Base-by-base conservation (phyloP, 805 yeast genomes). In the Ogataea polymorpha region DNA sequence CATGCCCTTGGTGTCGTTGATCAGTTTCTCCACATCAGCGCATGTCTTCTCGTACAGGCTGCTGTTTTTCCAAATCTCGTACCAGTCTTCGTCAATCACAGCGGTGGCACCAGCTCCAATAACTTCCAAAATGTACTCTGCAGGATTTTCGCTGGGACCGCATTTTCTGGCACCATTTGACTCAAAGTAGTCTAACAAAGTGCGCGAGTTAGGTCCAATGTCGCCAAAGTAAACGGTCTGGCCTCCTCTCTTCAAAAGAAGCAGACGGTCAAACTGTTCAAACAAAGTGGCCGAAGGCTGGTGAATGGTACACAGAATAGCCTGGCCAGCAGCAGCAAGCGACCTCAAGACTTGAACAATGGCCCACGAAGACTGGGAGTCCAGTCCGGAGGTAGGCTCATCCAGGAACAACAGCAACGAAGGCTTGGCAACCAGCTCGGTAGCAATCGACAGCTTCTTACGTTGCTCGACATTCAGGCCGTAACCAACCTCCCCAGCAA, bases 71-170 rank as follows among this genome's bases (percentile, higher is more conserved):
- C 93, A 85, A 10, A 75, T 67, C 9, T 79, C 76, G 58, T 69
- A 67, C 81, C 86, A 85, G 59, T 85, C 81, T 37, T 71, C 73
- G 23, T 62, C 55, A 13, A 73, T 75, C 39, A 66, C 55, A 3
- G 87, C 82, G 21, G 87, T 82, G 3, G 91, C 88, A 57, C 87
- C 90, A 24, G 91, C 90, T 45, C 91, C 91, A 60, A 85, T 80
- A 42, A 78, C 78, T 46, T 80, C 80, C 51, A 83, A 65, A 63
- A 82, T 79, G 67, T 82, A 83, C 61, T 82, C 90, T 24, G 89
- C 89, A 17, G 90, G 89, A 50, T 83, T 83, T 41, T 80, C 88
- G 26, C 66, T 62, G 10, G 61, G 61, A 24, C 66, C 70, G 67
- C 93, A 85, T 39, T 73, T 70, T 45, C 80, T 75, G 29, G 90